These are phyloP conservation scores for Ophiostoma montium DNA, from an alignment of 2,329 filamentous ascomycete species.

Conservation along the genomic window DNA sequence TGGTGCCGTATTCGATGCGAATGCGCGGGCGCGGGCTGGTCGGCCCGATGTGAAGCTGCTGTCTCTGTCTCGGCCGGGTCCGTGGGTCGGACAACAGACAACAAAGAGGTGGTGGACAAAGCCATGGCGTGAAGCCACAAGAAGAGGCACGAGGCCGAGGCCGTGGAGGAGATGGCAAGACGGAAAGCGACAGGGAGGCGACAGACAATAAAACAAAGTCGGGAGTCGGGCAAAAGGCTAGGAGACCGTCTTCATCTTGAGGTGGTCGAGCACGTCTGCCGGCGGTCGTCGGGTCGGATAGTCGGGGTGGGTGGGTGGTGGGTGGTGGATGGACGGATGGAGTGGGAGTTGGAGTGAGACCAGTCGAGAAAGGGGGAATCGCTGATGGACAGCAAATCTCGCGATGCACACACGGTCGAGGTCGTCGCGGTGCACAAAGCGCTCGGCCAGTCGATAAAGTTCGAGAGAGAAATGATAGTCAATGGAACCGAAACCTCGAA, in stretches of 20 bases:
- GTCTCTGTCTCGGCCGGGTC: too few species aligned
- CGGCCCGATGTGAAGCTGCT: too few species aligned
- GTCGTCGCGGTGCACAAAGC: not conserved
- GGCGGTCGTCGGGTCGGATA: not conserved
- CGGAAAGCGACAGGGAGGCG: too few species aligned
- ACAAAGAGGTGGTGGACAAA: too few species aligned
- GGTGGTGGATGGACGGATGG: not conserved
- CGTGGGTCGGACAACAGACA: too few species aligned
- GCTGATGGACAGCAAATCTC: not conserved
- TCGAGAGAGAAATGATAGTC: not conserved
- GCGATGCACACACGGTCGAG: not conserved
- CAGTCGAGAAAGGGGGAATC: not conserved
- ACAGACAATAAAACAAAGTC: not conserved
- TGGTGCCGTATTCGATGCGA: too few species aligned
- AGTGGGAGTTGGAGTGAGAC: not conserved
- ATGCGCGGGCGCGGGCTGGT: too few species aligned
- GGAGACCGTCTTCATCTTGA: conserved; percentile 7
- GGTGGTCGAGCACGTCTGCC: conserved; percentile 3
- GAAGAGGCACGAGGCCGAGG: too few species aligned
- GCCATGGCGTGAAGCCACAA: not conserved
- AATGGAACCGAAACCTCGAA: too few species aligned
- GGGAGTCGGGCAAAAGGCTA: conserved; percentile 2
- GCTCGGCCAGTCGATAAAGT: not conserved
- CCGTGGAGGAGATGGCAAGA: too few species aligned
- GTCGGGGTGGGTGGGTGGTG: not conserved